Base-by-base conservation (phyloP, 768 basidiomycete genomes). In the Tephrocybe sp. region DNA sequence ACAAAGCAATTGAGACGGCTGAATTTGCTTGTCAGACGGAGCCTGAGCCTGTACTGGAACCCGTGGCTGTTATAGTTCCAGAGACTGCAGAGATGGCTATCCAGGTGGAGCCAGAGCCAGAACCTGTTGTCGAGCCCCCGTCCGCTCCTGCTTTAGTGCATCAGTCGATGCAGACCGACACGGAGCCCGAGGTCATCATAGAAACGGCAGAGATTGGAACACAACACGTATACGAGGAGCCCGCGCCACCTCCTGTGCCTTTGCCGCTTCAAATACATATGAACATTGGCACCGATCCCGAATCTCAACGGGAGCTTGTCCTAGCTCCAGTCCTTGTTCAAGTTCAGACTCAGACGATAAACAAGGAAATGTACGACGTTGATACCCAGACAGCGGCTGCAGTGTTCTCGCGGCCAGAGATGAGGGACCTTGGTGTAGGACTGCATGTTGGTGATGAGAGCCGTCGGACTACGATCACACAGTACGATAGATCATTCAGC, bases 21-120 rank as follows among this genome's bases (percentile, higher is more conserved):
- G 87, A 89, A 47, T 78, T 79, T 47, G 81, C 73, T 13, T 84
- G 81, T 57, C 88, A 89, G 72, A 87, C 86, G 3, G 84, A 87
- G 38, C 64, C 68, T 22, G 75, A 64, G 32, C 64, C 62, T 18
- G 35, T 55, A 32, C 50, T 51, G 24, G 62, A 65, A 11, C 61
- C 59, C 6, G 60, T 62, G 48, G 61, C 61, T 5, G 47, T 69
- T 1, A 60, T 70, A 16, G 60, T 68, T 27, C 60, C 66, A 30
- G 56, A 62, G 26, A 72, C 63, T 13, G 62, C 56, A 28, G 72
- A 77, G 26, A 67, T 69, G 43, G 75, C 69, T 28, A 65, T 79
- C 3, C 77, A 78, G 47, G 71, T 62, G 11, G 73, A 63, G 46
- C 61, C 55, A 32, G 58, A 59, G 34, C 64, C 63, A 27, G 54